phyloP scores from a whole-genome alignment of 345 rosid species.

The Microcos paniculata region DNA sequence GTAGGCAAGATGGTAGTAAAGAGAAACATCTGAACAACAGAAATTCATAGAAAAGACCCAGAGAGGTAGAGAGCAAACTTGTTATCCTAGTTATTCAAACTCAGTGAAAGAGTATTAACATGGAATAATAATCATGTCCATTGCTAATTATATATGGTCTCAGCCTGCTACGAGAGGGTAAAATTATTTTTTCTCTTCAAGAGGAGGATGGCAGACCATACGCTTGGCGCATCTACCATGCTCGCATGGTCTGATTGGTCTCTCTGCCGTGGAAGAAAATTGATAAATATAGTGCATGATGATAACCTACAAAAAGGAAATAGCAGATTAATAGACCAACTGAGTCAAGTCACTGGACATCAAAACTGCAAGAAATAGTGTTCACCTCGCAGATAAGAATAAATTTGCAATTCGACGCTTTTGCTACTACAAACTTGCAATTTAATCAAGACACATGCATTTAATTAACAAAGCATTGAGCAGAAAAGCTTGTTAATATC shows the following conservation, averaged over 20 bases:
- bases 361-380: background rate
- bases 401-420: background rate
- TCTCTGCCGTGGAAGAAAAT: background rate
- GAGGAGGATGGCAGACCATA: background rate
- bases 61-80: background rate
- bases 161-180: too few relatives aligned
- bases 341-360: too few relatives aligned
- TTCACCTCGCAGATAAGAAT: background rate
- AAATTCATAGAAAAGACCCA: background rate
- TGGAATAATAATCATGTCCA: background rate
- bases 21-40: background rate
- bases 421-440: background rate
- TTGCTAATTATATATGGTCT: background rate
- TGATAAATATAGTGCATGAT: conserved; percentile 17
- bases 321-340: background rate
- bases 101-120: background rate
- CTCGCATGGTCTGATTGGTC: background rate
- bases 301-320: conserved; percentile 3
- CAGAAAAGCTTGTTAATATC: background rate
- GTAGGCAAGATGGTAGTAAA: background rate
- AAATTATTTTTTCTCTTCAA: background rate
- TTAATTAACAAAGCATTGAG: background rate
- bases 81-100: background rate
- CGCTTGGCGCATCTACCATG: background rate
- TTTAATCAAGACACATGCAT: background rate